phyloP scores from a whole-genome alignment of 768 basidiomycete species.

The Tubosaeta sp. region DNA sequence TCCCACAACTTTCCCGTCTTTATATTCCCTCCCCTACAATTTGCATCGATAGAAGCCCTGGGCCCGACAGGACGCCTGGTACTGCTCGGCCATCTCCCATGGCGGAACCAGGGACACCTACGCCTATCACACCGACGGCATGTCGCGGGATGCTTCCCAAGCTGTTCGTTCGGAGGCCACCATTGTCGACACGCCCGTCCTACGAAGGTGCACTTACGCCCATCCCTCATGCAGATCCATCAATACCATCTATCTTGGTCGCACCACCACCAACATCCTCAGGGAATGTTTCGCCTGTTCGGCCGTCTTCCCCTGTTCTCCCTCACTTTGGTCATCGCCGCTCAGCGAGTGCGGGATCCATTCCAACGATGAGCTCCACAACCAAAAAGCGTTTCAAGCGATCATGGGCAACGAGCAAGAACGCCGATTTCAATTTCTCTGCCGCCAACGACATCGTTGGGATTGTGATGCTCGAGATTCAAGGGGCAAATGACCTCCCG shows the following conservation, averaged over 20 bases:
- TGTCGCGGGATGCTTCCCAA: constrained; percentile 29
- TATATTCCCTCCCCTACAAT: constrained; percentile 20
- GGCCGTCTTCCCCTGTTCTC: constrained; percentile 21
- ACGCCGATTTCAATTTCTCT: constrained; percentile 54
- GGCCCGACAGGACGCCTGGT: constrained; percentile 16
- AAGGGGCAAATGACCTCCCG: constrained; percentile 79
- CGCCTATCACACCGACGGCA: constrained; percentile 27
- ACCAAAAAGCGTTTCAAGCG: constrained; percentile 37
- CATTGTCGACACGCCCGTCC: constrained; percentile 29
- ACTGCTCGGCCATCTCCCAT: constrained; percentile 22
- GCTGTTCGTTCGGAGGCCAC: constrained; percentile 33
- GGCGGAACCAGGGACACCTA: constrained; percentile 18
- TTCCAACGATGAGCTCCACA: constrained; percentile 17
- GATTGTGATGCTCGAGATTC: constrained; percentile 93
- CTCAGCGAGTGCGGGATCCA: constrained; percentile 29
- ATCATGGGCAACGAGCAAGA: constrained; percentile 36
- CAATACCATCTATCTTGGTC: constrained; percentile 10
- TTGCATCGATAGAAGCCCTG: constrained; percentile 18
- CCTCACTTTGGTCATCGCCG: constrained; percentile 27
- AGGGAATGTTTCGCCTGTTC: constrained; percentile 9
- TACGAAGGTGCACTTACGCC: constrained; percentile 19
- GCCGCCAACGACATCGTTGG: constrained; percentile 82
- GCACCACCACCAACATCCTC: constrained; percentile 11
- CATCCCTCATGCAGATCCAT: not conserved
- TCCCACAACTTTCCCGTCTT: constrained; percentile 19